Conservation (phyloP, 352 stramenopile species). For the Peronospora belbahrii region DNA sequence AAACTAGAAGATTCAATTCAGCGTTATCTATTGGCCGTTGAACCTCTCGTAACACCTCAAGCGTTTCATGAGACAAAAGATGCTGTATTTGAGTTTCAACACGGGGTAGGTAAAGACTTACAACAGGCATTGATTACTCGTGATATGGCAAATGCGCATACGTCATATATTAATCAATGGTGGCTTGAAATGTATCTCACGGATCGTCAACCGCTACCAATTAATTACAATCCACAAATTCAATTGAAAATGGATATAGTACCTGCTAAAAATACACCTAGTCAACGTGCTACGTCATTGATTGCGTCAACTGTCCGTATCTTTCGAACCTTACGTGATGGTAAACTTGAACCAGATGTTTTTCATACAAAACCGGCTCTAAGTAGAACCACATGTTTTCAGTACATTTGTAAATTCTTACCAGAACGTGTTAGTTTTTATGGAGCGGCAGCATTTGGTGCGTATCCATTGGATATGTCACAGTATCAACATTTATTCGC, state of each 20-base stretch:
- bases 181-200: slow-evolving; percentile 90
- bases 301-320: slow-evolving; percentile 82
- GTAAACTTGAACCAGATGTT: slow-evolving; percentile 77
- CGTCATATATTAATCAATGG: slow-evolving; percentile 90
- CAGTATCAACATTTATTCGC: slow-evolving; percentile 88
- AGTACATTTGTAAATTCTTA: slow-evolving; percentile 78
- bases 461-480: slow-evolving; percentile 89
- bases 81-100: slow-evolving; percentile 53
- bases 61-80: slow-evolving; percentile 50
- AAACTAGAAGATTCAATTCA: slow-evolving; percentile 79
- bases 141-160: slow-evolving; percentile 77
- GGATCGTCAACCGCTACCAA: slow-evolving; percentile 75
- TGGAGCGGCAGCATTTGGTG: slow-evolving; percentile 69
- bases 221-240: slow-evolving; percentile 90
- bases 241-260: slow-evolving; percentile 82
- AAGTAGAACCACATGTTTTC: slow-evolving; percentile 69
- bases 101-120: slow-evolving; percentile 49
- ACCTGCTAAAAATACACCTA: slow-evolving; percentile 78
- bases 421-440: slow-evolving; percentile 85
- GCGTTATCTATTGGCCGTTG: slow-evolving; percentile 68
- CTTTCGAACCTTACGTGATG: slow-evolving; percentile 72
- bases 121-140: slow-evolving; percentile 67
- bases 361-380: slow-evolving; percentile 86
- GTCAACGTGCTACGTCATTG: slow-evolving; percentile 75
- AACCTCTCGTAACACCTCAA: slow-evolving; percentile 53